These are phyloP conservation scores for Spirogloea muscicola DNA, from an alignment of 139 green algal species.

Conservation along the genomic window DNA sequence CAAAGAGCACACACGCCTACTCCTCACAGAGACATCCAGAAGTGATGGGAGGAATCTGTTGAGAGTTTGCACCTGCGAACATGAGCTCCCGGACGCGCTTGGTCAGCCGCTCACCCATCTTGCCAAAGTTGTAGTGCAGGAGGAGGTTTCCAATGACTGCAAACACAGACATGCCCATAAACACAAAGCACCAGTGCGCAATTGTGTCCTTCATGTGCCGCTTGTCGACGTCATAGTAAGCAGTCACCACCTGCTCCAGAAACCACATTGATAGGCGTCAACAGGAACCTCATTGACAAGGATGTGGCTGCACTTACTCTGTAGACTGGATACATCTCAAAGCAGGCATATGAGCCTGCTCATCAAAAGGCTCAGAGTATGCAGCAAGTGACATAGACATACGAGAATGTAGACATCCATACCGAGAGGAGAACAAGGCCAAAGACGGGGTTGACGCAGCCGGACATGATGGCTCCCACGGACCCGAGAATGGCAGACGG, in stretches of 20 bases:
- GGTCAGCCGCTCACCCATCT: constrained; percentile 25
- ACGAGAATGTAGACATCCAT: background rate
- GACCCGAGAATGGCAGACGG: background rate
- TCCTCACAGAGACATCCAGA: too few relatives aligned
- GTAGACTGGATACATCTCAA: too few relatives aligned
- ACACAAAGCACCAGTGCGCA: constrained; percentile 22
- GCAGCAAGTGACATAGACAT: too few relatives aligned
- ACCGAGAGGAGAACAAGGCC: constrained; percentile 6
- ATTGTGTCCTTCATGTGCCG: constrained; percentile 21
- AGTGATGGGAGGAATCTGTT: too few relatives aligned
- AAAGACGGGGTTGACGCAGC: constrained; percentile 13
- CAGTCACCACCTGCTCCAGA: constrained; percentile 26
- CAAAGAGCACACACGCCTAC: too few relatives aligned
- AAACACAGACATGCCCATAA: constrained; percentile 1
- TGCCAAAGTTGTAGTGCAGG: constrained; percentile 28
- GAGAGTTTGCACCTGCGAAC: background rate
- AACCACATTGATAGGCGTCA: too few relatives aligned
- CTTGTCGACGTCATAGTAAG: constrained; percentile 31
- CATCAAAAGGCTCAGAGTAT: too few relatives aligned
- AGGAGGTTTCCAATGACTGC: constrained; percentile 19
- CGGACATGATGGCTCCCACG: background rate
- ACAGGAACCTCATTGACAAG: too few relatives aligned
- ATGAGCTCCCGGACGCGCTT: constrained; percentile 38
- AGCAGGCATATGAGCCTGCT: too few relatives aligned
- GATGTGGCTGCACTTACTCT: too few relatives aligned